A percentile compares a stretch with the other conserved stretches of the same genome.
Conservation (phyloP, 2,329 filamentous ascomycete species). For the Diplocarpon mali region DNA sequence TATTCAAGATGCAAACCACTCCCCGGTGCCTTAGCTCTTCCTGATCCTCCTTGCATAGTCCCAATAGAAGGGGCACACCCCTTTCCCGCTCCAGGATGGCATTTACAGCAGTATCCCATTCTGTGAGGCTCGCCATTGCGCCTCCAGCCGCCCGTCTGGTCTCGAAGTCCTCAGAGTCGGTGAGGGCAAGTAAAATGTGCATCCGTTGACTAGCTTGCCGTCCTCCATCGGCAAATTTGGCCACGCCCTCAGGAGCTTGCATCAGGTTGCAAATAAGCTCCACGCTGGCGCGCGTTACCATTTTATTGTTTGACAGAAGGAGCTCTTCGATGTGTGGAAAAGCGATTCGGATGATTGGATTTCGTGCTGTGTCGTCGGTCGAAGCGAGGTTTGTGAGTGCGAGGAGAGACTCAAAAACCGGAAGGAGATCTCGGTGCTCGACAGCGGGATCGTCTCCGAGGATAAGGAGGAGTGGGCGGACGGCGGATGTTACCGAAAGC, state of each 20-base stretch:
- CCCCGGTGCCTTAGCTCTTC: slow-evolving; percentile 63
- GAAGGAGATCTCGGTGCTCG: slow-evolving; percentile 66
- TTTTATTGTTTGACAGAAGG: slow-evolving; percentile 61
- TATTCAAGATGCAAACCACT: slow-evolving; percentile 62
- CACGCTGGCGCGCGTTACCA: slow-evolving; percentile 71
- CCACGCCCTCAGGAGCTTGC: slow-evolving; percentile 53
- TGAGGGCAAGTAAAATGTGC: slow-evolving; percentile 75
- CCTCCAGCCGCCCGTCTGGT: slow-evolving; percentile 81
- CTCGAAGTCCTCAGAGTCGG: slow-evolving; percentile 70
- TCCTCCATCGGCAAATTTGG: slow-evolving; percentile 57
- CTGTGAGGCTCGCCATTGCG: slow-evolving; percentile 73
- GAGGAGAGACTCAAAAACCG: slow-evolving; percentile 81
- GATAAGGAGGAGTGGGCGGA: slow-evolving; percentile 69
- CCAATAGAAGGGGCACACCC: slow-evolving; percentile 69
- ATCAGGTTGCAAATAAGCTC: slow-evolving; percentile 90
- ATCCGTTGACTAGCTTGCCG: slow-evolving; percentile 61
- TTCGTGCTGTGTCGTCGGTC: slow-evolving; percentile 50
- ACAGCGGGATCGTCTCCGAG: slow-evolving; percentile 52
- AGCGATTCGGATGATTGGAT: slow-evolving; percentile 59
- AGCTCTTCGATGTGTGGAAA: slow-evolving; percentile 76
- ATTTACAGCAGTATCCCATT: slow-evolving; percentile 62
- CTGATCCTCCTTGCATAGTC: slow-evolving; percentile 61
- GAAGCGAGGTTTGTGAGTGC: slow-evolving; percentile 91
- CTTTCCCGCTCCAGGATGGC: slow-evolving; percentile 60
- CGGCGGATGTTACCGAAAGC: slow-evolving; percentile 64